Base-by-base conservation (phyloP, 805 yeast genomes). In the Jamesozyma spencerorum region DNA sequence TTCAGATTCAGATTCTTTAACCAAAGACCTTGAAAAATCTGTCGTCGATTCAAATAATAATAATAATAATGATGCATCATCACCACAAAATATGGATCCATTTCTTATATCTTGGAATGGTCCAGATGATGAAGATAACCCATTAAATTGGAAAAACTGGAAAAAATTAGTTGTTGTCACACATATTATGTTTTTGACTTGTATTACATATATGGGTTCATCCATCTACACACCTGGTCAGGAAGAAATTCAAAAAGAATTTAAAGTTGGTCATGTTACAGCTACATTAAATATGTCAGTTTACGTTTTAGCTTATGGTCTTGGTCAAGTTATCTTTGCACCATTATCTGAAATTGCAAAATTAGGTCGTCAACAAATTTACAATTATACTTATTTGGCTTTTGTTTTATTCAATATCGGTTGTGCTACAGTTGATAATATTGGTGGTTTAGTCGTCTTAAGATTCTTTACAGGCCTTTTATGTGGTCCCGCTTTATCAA, bases 231-330 rank as follows among this genome's bases (percentile, higher is more conserved):
- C 79, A 0, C 80, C 82, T 0, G 73, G 76, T 14, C 57, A 68
- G 18, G 60, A 54, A 17, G 57, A 63, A 14, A 51, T 78, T 17
- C 65, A 62, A 56, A 55, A 55, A 19, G 71, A 74, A 33, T 73
- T 75, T 47, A 46, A 58, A 13, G 67, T 73, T 3, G 60, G 70
- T 7, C 57, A 57, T 22, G 68, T 66, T 3, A 64, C 65, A 3
- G 75, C 76, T 0, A 60, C 70, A 0, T 58, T 78, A 26, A 77
- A 78, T 3, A 63, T 78, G 49, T 60, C 78, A 0, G 47, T 75
- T 29, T 78, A 71, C 45, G 77, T 77, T 8, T 47, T 76, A 19
- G 84, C 81, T 5, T 77, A 77, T 49, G 83, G 78, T 39, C 37
- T 75, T 14, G 81, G 81, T 2, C 81, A 80, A 3, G 61, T 76